Base-by-base conservation (phyloP, 2,329 filamentous ascomycete species). In the Ilyonectria robusta region DNA sequence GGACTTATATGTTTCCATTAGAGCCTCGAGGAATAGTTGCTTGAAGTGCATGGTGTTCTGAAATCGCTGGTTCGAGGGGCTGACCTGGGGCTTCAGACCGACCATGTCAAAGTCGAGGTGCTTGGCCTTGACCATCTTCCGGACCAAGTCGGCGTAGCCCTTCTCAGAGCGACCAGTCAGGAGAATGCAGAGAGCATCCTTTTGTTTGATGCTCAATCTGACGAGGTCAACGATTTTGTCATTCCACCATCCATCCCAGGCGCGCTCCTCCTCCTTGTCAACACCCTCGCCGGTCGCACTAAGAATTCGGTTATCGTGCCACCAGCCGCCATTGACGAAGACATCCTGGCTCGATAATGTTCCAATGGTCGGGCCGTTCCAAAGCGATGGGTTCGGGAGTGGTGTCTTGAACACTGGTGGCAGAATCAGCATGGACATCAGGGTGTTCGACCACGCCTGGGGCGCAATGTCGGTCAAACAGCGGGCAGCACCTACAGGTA, bases 191-290 rank as follows among this genome's bases (percentile, higher is more conserved):
- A 98, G 84, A 0, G 93, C 93, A 77, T 97, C 94, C 70, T 94
- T 92, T 78, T 98, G 94, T 77, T 92, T 83, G 85, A 93, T 93
- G 78, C 92, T 95, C 62, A 98, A 84, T 75, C 88, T 86, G 46
- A 97, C 94, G 33, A 98, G 88, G 74, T 94, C 89, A 61, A 90
- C 91, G 66, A 99, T 91, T 74, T 92, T 90, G 78, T 98, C 95
- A 77, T 98, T 98, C 96, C 96, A 99, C 93, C 94, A 98, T 40
- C 94, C 94, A 64, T 93, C 85, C 95, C 95, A 99, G 10, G 89
- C 95, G 26, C 91, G 90, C 47, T 88, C 84, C 79, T 98, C 95
- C 81, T 98, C 96, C 64, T 88, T 89, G 58, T 94, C 93, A 6
- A 92, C 79, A 17, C 96, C 96, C 64, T 94, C 88, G 59, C 96